These are phyloP conservation scores for Prunus kanzakura DNA, from an alignment of 306 rosid genomes.

Conservation along the genomic window DNA sequence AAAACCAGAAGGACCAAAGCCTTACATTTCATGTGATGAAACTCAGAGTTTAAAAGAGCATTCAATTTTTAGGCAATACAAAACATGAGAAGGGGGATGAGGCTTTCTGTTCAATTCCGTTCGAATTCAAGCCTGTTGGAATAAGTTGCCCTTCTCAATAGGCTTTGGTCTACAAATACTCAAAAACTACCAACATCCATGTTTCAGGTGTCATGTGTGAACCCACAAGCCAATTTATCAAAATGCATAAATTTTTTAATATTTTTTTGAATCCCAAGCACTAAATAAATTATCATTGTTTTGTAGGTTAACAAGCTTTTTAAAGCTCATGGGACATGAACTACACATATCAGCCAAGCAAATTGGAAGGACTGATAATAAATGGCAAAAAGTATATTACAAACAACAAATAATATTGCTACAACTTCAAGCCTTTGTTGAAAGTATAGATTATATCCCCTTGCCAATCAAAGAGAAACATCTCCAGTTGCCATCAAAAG, in stretches of 20 bases:
- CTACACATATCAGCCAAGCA: not conserved
- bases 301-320: not conserved
- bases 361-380: constrained; percentile 1
- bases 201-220: too few relatives aligned
- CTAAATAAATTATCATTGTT: not conserved
- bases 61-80: not conserved
- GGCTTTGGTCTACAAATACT: too few relatives aligned
- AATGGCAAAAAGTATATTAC: constrained; percentile 10
- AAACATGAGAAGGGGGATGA: not conserved
- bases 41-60: not conserved
- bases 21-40: constrained; percentile 10
- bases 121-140: too few relatives aligned
- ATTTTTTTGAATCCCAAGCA: not conserved
- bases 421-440: constrained; percentile 8
- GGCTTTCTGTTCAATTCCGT: not conserved
- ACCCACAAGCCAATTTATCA: not conserved
- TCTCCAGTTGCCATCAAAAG: not conserved
- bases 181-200: too few relatives aligned
- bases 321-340: not conserved
- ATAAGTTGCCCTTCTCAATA: too few relatives aligned
- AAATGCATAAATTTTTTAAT: not conserved
- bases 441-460: not conserved
- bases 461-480: not conserved
- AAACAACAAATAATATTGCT: constrained; percentile 1
- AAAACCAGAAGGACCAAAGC: not conserved